phyloP scores from a whole-genome alignment of 1,139 yeast species.

The Geotrichum europaeum region DNA sequence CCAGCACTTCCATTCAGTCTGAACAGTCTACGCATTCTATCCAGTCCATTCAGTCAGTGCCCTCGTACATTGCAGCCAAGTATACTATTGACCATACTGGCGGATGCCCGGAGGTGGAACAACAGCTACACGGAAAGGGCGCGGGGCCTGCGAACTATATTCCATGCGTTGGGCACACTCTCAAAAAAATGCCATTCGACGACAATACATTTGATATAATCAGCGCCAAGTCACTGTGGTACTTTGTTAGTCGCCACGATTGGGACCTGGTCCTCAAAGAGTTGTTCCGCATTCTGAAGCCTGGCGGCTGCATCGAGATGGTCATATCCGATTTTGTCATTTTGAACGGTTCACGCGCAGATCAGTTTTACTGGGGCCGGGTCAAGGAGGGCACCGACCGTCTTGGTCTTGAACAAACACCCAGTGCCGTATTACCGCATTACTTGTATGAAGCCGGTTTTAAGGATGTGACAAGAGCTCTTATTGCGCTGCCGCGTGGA shows the following conservation, averaged over 20 bases:
- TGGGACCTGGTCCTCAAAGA: slow-evolving; percentile 38
- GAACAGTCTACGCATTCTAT: slow-evolving; percentile 3
- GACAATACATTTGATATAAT: slow-evolving; percentile 34
- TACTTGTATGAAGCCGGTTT: slow-evolving; percentile 33
- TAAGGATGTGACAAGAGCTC: slow-evolving; percentile 27
- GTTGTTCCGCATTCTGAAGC: slow-evolving; percentile 36
- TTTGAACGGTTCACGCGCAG: slow-evolving; percentile 19
- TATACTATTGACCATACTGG: slow-evolving; percentile 7
- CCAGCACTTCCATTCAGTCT: background rate
- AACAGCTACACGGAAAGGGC: slow-evolving; percentile 1
- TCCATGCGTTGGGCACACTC: slow-evolving; percentile 30
- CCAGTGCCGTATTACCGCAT: slow-evolving; percentile 27
- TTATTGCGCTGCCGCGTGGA: slow-evolving; percentile 30
- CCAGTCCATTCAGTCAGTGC: background rate
- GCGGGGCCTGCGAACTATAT: slow-evolving; percentile 33
- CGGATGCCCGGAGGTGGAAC: background rate
- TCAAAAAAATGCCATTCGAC: slow-evolving; percentile 34
- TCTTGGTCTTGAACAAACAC: slow-evolving; percentile 33
- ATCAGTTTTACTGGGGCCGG: slow-evolving; percentile 25
- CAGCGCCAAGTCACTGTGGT: slow-evolving; percentile 34
- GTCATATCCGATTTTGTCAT: slow-evolving; percentile 31
- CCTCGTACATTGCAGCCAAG: background rate
- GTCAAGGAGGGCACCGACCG: slow-evolving; percentile 26
- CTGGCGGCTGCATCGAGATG: slow-evolving; percentile 38
- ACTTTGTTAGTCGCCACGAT: slow-evolving; percentile 28